Conservation (phyloP, 805 yeast species). For the Ogataea methylovora region DNA sequence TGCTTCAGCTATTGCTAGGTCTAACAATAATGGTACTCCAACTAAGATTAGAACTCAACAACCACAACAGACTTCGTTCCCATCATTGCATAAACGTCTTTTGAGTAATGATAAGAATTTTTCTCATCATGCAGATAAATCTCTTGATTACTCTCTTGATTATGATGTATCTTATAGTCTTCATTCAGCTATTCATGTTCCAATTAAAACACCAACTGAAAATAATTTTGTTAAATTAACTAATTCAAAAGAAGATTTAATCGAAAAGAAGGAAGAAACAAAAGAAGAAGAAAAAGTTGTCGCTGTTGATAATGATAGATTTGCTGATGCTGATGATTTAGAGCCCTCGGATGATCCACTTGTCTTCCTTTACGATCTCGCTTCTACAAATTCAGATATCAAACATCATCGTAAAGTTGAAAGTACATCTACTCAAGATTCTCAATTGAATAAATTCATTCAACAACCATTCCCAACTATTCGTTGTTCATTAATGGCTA, state of each 20-base stretch:
- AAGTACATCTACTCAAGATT: constrained; percentile 15
- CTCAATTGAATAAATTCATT: constrained; percentile 12
- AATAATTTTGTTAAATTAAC: no score
- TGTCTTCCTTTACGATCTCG: constrained; percentile 2
- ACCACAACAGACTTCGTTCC: no score
- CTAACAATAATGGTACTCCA: no score
- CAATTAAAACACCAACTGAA: constrained; percentile 15
- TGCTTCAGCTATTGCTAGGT: no score
- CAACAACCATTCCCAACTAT: constrained; percentile 14
- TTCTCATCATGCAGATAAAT: constrained; percentile 15
- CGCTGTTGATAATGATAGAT: constrained; percentile 11
- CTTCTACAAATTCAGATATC: constrained; percentile 10
- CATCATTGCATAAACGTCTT: no score
- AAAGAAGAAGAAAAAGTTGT: background rate
- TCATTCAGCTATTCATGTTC: constrained; percentile 24
- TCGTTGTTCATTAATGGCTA: constrained; percentile 20
- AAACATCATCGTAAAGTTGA: constrained; percentile 21
- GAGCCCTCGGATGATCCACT: background rate
- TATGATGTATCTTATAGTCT: constrained; percentile 22
- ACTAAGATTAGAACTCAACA: no score
- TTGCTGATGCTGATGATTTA: constrained; percentile 24
- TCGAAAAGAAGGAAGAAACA: background rate
- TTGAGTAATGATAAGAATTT: no score
- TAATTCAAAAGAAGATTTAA: no score
- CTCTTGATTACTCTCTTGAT: constrained; percentile 19